A percentile compares a stretch with the other conserved stretches of the same genome.
Evolutionary conservation across 2,329 filamentous ascomycete genomes (phyloP).

Genomic region (Sarocladium oryzae): DNA sequence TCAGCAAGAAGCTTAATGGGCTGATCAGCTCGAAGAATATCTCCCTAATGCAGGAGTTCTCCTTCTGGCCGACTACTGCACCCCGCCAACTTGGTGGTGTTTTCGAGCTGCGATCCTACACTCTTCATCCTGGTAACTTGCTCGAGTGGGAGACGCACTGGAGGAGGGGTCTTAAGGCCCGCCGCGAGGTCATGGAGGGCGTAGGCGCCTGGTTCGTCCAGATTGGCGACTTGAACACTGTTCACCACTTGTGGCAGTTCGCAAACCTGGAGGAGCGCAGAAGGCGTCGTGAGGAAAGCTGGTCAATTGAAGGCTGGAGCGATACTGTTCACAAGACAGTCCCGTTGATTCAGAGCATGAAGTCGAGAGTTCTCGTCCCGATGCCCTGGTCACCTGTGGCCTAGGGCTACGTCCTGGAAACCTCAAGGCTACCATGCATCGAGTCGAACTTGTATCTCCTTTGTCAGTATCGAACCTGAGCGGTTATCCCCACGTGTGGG

Average conservation of each 20-base stretch:
- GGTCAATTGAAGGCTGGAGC: constrained; percentile 91
- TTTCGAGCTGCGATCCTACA: constrained; percentile 96
- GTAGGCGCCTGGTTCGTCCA: constrained; percentile 98
- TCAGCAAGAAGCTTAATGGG: constrained; percentile 78
- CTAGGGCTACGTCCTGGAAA: constrained; percentile 31
- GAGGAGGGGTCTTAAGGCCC: constrained; percentile 83
- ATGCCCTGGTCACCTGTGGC: constrained; percentile 96
- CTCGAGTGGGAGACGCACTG: constrained; percentile 99
- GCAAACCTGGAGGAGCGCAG: constrained; percentile 93
- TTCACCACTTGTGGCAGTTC: constrained; percentile 98
- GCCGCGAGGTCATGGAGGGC: constrained; percentile 96
- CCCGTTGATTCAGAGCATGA: constrained; percentile 93
- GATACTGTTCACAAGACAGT: constrained; percentile 98
- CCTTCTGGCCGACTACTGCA: constrained; percentile 95
- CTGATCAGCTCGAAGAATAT: constrained; percentile 79
- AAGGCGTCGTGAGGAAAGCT: constrained; percentile 84
- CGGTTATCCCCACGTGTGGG: not conserved
- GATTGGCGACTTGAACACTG: constrained; percentile 94
- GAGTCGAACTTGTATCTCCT: constrained; percentile 5
- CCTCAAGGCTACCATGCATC: no score
- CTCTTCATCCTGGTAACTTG: constrained; percentile 88
- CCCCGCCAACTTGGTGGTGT: constrained; percentile 85
- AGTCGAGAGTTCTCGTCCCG: constrained; percentile 85
- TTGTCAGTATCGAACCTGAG: constrained; percentile 9
- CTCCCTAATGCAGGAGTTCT: constrained; percentile 98